These are phyloP conservation scores for Dysphania ambrosioides DNA, from an alignment of 148 eudicot species.

Conservation along the genomic window DNA sequence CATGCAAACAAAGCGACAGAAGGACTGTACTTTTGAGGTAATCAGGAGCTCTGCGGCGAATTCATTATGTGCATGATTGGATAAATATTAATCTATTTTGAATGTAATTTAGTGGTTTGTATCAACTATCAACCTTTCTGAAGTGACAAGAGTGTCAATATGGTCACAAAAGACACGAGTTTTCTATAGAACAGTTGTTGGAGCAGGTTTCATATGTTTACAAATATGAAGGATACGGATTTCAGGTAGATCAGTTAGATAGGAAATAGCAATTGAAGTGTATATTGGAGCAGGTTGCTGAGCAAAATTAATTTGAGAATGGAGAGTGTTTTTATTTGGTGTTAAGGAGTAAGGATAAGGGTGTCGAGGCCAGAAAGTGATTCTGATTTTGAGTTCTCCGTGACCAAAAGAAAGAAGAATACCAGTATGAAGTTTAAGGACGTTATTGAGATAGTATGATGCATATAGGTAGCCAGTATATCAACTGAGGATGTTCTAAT, in stretches of 20 bases:
- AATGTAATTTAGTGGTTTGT: too few species aligned
- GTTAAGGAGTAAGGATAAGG: neutral
- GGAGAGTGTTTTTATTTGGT: neutral
- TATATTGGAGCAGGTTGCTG: neutral
- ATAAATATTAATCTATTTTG: neutral
- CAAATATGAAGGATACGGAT: neutral
- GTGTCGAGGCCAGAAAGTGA: neutral
- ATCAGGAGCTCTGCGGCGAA: too few species aligned
- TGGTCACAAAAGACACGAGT: neutral
- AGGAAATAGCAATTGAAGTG: neutral
- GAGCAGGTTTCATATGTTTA: neutral
- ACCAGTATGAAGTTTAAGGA: neutral
- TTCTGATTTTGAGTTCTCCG: neutral
- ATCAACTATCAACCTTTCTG: neutral
- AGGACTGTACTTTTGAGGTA: too few species aligned
- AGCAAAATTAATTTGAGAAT: neutral
- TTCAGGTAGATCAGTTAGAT: neutral
- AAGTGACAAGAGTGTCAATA: neutral
- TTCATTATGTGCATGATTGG: too few species aligned
- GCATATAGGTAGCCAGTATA: neutral
- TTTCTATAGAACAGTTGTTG: neutral
- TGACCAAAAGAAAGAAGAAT: neutral
- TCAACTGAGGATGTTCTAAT: neutral
- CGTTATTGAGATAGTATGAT: neutral
- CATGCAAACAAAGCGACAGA: too few species aligned